Evolutionary conservation across 1,284 basidiomycete genomes (phyloP).

Genomic region (Ustilago cynodontis): DNA sequence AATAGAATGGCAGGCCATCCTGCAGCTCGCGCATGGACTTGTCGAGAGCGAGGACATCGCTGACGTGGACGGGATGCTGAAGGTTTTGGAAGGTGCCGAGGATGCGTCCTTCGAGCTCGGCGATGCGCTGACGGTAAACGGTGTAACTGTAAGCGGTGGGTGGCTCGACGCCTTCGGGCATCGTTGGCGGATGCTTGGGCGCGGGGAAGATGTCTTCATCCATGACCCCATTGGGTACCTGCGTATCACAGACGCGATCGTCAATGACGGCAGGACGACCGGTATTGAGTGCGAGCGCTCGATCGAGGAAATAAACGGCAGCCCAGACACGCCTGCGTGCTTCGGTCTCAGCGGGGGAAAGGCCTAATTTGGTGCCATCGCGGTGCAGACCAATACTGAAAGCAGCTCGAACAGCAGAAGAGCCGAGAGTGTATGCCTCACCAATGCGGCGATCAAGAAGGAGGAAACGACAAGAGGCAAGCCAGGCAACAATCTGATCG

Average conservation of each 20-base stretch:
- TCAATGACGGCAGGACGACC: slow-evolving; percentile 62
- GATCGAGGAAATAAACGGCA: slow-evolving; percentile 55
- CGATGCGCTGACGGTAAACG: slow-evolving; percentile 51
- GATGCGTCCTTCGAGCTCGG: slow-evolving; percentile 47
- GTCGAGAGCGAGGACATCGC: slow-evolving; percentile 58
- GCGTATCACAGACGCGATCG: slow-evolving; percentile 59
- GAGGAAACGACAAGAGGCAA: slow-evolving; percentile 57
- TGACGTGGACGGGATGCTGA: slow-evolving; percentile 46
- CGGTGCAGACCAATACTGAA: slow-evolving; percentile 66
- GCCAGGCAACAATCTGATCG: slow-evolving; percentile 56
- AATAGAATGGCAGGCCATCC: slow-evolving; percentile 60
- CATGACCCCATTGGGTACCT: slow-evolving; percentile 48
- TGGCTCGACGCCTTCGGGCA: slow-evolving; percentile 46
- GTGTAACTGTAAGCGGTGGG: slow-evolving; percentile 53
- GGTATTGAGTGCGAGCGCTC: slow-evolving; percentile 52
- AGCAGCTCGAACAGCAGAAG: slow-evolving; percentile 53
- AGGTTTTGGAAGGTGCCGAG: slow-evolving; percentile 48
- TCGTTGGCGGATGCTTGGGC: slow-evolving; percentile 41
- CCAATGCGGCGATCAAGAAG: slow-evolving; percentile 60
- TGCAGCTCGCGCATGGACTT: slow-evolving; percentile 44
- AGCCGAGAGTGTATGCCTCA: slow-evolving; percentile 55
- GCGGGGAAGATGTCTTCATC: slow-evolving; percentile 50
- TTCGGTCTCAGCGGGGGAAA: slow-evolving; percentile 53
- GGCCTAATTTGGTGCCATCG: slow-evolving; percentile 58
- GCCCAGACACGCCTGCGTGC: slow-evolving; percentile 60